These are phyloP conservation scores for Nicotiana sylvestris DNA, from an alignment of 257 asterid species.

Conservation along the genomic window DNA sequence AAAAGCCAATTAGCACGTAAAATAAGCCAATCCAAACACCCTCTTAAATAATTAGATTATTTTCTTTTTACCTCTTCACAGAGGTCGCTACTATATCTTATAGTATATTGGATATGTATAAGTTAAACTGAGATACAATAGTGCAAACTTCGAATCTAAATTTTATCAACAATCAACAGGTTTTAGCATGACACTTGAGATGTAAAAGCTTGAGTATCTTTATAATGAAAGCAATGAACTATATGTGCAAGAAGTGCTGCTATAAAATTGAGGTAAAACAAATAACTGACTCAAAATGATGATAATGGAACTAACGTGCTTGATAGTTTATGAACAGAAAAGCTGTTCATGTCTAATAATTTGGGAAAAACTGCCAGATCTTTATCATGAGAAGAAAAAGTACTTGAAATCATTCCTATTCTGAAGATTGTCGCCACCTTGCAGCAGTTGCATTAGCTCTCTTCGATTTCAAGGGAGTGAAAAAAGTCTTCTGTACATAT, in stretches of 20 bases:
- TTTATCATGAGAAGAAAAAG: constrained; percentile 1
- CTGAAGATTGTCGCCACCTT: neutral
- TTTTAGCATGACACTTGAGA: neutral
- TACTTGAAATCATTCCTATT: neutral
- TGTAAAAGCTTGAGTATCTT: neutral
- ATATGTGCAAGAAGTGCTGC: constrained; percentile 4
- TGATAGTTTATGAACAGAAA: neutral
- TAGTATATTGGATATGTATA: neutral
- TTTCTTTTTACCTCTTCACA: neutral
- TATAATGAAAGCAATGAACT: neutral
- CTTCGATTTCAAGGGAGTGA: neutral
- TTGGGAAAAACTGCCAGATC: neutral
- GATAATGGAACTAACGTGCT: neutral
- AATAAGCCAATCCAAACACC: no score
- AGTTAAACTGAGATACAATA: neutral
- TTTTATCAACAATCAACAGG: constrained; percentile 1
- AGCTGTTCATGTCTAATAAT: neutral
- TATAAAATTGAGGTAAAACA: neutral
- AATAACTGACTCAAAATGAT: neutral
- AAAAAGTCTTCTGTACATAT: neutral
- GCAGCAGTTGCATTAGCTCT: neutral
- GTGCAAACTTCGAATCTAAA: neutral
- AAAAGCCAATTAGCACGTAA: no score
- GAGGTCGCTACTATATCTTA: neutral
- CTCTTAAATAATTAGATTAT: neutral